Evolutionary conservation across 1,284 basidiomycete species (phyloP).

Genomic region (Leccinum pachyderme): DNA sequence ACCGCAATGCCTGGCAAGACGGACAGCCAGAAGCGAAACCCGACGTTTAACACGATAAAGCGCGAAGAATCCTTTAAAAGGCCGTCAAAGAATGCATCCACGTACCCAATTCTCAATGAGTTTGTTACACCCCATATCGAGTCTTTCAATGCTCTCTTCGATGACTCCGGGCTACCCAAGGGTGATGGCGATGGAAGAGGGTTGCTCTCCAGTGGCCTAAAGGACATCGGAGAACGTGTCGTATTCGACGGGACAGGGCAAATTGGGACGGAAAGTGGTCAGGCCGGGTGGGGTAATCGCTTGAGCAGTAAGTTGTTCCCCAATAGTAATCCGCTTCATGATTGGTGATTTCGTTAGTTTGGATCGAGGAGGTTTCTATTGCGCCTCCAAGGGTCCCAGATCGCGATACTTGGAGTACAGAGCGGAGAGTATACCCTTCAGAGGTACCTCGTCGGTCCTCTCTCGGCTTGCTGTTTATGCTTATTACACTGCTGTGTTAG

Average conservation of each 20-base stretch:
- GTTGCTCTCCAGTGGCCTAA: conserved; percentile 75
- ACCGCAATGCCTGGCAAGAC: conserved; percentile 37
- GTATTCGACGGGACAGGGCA: conserved; percentile 83
- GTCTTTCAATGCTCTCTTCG: conserved; percentile 95
- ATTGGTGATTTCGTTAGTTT: conserved; percentile 52
- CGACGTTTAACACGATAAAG: conserved; percentile 83
- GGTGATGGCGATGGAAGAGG: conserved; percentile 80
- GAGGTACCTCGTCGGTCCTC: conserved; percentile 56
- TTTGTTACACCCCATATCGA: conserved; percentile 94
- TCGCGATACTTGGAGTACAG: conserved; percentile 72
- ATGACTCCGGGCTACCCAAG: conserved; percentile 71
- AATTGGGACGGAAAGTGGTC: conserved; percentile 50
- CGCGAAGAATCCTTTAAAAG: conserved; percentile 82
- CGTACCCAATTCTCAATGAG: conserved; percentile 86
- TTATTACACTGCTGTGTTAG: conserved; percentile 40
- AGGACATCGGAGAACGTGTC: conserved; percentile 87
- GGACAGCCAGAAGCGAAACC: conserved; percentile 23
- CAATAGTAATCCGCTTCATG: conserved; percentile 15
- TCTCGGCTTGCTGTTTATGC: background rate
- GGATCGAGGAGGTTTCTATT: conserved; percentile 87
- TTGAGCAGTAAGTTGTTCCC: conserved; percentile 65
- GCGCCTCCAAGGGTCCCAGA: conserved; percentile 88
- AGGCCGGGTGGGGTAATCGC: conserved; percentile 73
- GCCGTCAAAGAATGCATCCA: conserved; percentile 69
- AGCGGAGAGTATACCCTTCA: conserved; percentile 83